These are phyloP conservation scores for Eucalyptus lansdowneana DNA, from an alignment of 345 rosid genomes.

Conservation along the genomic window DNA sequence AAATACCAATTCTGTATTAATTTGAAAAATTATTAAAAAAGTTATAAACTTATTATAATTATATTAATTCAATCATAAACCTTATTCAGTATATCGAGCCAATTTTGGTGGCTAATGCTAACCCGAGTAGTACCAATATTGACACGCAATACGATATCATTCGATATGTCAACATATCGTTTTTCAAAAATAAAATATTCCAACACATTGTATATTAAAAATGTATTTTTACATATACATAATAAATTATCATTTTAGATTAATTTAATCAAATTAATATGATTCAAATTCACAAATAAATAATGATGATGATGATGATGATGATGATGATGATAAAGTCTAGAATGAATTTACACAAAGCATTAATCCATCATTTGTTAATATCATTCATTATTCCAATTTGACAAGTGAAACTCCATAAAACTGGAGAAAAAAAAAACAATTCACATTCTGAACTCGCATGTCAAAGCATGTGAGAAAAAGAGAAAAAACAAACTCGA, in stretches of 20 bases:
- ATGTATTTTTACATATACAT: too few relatives aligned
- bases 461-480: accelerated
- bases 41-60: accelerated
- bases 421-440: too few relatives aligned
- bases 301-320: accelerated
- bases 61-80: accelerated
- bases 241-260: too few relatives aligned
- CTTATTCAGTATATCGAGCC: accelerated
- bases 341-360: too few relatives aligned
- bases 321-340: accelerated
- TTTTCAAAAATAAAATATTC: accelerated
- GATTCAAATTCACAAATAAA: too few relatives aligned
- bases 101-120: accelerated
- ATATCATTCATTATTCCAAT: too few relatives aligned
- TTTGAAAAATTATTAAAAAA: neutral
- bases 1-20: accelerated
- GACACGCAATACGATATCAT: accelerated
- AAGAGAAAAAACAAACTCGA: too few relatives aligned
- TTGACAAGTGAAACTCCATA: too few relatives aligned
- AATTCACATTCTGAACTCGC: accelerated
- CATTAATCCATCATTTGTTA: too few relatives aligned
- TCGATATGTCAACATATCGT: accelerated
- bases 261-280: too few relatives aligned
- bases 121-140: accelerated
- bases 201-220: accelerated